Evolutionary conservation across 2,329 filamentous ascomycete genomes (phyloP).

Genomic region (Arthroderma sp.): DNA sequence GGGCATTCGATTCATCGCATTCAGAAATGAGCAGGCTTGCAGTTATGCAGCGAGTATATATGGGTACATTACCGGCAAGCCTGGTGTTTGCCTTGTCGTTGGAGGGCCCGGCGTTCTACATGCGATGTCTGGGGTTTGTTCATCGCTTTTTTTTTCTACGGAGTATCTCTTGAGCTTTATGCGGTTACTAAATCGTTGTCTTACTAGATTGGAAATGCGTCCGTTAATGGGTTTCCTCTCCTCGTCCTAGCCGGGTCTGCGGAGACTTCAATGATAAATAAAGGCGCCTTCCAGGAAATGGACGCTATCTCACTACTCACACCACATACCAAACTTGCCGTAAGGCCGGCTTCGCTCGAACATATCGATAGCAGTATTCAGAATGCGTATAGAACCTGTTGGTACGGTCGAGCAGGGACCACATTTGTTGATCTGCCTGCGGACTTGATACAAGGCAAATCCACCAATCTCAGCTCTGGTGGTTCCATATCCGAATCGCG

Average conservation of each 20-base stretch:
- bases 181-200: not conserved
- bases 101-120: conserved; percentile 47
- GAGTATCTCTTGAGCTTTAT: not conserved
- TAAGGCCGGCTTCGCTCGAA: conserved; percentile 35
- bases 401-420: conserved; percentile 42
- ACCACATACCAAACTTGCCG: conserved; percentile 40
- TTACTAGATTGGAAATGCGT: conserved; percentile 35
- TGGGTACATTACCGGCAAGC: conserved; percentile 44
- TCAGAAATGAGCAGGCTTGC: conserved; percentile 47
- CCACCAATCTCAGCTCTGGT: conserved; percentile 12
- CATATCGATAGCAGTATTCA: conserved; percentile 35
- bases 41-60: conserved; percentile 46
- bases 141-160: not conserved
- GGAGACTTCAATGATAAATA: conserved; percentile 39
- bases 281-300: conserved; percentile 46
- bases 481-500: too few relatives aligned
- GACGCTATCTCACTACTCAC: conserved; percentile 41
- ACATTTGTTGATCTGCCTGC: conserved; percentile 44
- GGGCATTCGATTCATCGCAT: conserved; percentile 46
- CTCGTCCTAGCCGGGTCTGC: conserved; percentile 42
- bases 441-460: conserved; percentile 38
- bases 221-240: conserved; percentile 43
- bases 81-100: conserved; percentile 46
- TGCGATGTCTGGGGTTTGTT: conserved; percentile 42
- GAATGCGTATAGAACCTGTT: conserved; percentile 40